Evolutionary conservation across 192 early-diverging fungal genomes (phyloP), one percentile per base, ranked within the genome.

Genomic region (Backusella luteola): DNA sequence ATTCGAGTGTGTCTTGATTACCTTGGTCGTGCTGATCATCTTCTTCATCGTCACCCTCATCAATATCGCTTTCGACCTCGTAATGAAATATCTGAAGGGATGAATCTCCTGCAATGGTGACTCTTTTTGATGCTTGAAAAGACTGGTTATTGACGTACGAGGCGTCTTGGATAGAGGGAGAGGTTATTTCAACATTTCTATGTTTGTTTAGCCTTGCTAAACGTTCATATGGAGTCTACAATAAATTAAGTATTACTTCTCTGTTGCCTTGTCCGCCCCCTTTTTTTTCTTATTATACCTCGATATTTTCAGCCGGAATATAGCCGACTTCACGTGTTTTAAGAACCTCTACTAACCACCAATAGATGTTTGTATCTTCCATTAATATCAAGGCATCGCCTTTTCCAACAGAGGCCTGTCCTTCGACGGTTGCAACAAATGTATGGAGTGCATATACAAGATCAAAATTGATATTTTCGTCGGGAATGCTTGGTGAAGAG

Each of bases 231-330:
- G 94, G 94, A 4, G 92, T 95, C 87, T 90, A 83, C 38, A 12
- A 67, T 35, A 34, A 53, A 21, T 38, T 32, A 34, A 68, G 9
- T 17, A 80, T 63, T 63, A 29, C 56, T 63, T 29, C 12, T 11
- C 11, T 59, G 9, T 21, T 21, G 3, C 21, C n/a, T 53, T 39
- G 8, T 8, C 6, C n/a, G 3, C n/a, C 49, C 53, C 23, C 17
- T 14, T 59, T 63, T 63, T 59, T 29, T 63, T 39, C 34, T 21
- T 76, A 39, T 69, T 39, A 41, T 49, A 91, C 90, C 84, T 95
- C 94, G 69, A 95, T 89, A 74, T 95, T 94, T 77, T 95, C 94
- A 2, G 94, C 94, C 44, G 94, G 94, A 44, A 95, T 92, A 80
- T 95, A 95, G 26, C 94, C 94, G 79, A 95, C 90, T 82, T 90